Evolutionary conservation across 1,139 yeast genomes (phyloP).

Genomic region (Debaryomyces singareniensis): DNA sequence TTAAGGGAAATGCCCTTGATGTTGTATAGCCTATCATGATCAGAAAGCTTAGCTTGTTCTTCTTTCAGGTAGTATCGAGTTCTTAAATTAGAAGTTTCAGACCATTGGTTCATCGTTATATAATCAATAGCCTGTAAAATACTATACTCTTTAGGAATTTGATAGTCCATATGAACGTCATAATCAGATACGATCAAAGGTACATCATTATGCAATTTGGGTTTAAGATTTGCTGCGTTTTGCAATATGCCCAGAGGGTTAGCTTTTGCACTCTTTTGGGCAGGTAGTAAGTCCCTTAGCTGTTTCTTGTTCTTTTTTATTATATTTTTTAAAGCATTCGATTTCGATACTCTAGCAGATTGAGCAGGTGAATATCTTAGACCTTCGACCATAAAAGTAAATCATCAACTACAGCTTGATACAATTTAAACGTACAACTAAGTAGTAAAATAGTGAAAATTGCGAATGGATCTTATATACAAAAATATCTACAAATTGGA

Average conservation of each 20-base stretch:
- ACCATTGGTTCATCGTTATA: constrained; percentile 33
- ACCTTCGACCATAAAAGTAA: constrained; percentile 18
- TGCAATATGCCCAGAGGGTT: constrained; percentile 9
- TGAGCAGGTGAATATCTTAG: constrained; percentile 38
- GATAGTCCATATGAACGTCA: constrained; percentile 36
- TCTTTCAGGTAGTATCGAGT: constrained; percentile 14
- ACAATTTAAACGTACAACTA: too few species aligned
- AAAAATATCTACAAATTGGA: too few species aligned
- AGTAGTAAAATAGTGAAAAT: too few species aligned
- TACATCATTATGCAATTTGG: constrained; percentile 8
- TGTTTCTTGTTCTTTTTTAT: constrained; percentile 17
- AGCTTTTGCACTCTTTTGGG: constrained; percentile 19
- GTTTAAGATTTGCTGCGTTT: constrained; percentile 2
- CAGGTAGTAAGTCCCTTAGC: constrained; percentile 20
- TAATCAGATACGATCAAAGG: constrained; percentile 23
- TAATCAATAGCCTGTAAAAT: constrained; percentile 28
- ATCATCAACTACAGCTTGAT: too few species aligned
- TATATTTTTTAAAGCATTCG: constrained; percentile 15
- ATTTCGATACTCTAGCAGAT: constrained; percentile 28
- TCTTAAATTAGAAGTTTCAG: constrained; percentile 25
- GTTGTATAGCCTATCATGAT: constrained; percentile 28
- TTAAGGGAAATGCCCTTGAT: constrained; percentile 28
- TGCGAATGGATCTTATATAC: too few species aligned
- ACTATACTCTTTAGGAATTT: constrained; percentile 25
- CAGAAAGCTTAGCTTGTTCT: constrained; percentile 8